Conservation (phyloP, 441 rosid species). For the Erodium texanum region DNA sequence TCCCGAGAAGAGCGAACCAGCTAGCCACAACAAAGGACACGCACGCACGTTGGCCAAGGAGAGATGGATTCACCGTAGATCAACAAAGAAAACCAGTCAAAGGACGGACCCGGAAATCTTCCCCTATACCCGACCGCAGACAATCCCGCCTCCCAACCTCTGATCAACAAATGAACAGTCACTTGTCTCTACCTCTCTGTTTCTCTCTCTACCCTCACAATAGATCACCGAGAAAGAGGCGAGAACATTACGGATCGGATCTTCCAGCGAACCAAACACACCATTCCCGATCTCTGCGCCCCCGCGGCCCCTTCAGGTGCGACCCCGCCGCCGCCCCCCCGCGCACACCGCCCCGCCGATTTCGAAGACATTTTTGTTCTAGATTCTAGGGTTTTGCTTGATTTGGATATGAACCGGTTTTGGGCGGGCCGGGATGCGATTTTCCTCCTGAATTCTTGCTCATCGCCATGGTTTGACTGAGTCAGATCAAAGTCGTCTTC, state of each 20-base stretch:
- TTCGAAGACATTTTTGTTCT: constrained; percentile 16
- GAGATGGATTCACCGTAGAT: neutral
- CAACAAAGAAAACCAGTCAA: neutral
- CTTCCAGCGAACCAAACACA: constrained; percentile 22
- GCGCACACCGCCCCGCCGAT: neutral
- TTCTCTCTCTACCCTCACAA: neutral
- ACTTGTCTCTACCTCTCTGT: neutral
- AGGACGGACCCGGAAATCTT: neutral
- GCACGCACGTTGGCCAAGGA: constrained; percentile 3
- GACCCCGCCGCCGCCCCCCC: constrained; percentile 9
- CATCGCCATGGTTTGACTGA: constrained; percentile 9
- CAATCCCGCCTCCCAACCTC: neutral
- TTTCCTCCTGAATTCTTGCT: constrained; percentile 15
- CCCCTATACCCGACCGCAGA: neutral
- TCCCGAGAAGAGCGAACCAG: neutral
- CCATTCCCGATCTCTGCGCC: constrained; percentile 23
- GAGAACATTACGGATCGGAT: constrained; percentile 63
- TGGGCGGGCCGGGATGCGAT: constrained; percentile 10
- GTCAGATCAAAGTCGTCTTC: neutral
- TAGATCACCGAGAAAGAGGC: constrained; percentile 10
- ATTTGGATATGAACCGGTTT: constrained; percentile 16
- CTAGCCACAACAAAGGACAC: neutral
- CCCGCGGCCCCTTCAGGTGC: constrained; percentile 27
- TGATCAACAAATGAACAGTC: constrained; percentile 2
- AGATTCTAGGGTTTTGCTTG: constrained; percentile 27